Conservation (phyloP, 805 yeast species). For the Candida dendrica region DNA sequence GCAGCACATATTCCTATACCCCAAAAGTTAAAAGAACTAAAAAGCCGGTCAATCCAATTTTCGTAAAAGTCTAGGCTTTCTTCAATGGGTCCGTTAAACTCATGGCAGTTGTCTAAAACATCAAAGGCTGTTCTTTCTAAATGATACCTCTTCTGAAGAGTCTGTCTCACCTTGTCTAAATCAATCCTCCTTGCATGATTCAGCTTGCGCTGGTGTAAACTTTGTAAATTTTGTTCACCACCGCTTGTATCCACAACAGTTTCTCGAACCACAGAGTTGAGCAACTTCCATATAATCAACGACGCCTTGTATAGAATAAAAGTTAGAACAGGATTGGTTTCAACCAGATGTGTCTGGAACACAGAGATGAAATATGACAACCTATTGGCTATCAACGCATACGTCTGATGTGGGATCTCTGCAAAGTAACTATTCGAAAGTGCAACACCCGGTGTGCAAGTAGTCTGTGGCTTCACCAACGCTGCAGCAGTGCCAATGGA, state of each 20-base stretch:
- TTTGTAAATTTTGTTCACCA: no score
- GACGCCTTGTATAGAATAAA: constrained; percentile 1
- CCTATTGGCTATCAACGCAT: background rate
- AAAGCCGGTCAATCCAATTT: background rate
- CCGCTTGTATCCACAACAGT: background rate
- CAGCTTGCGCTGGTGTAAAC: no score
- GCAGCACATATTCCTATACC: constrained; percentile 1
- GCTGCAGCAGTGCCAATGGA: background rate
- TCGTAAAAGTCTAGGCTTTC: background rate
- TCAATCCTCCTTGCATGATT: no score
- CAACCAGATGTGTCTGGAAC: background rate
- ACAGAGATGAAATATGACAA: background rate
- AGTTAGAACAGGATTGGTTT: background rate
- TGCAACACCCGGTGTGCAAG: background rate
- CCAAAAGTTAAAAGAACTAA: background rate
- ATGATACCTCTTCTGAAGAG: background rate
- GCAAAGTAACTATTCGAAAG: background rate
- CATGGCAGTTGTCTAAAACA: background rate
- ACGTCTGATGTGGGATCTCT: background rate
- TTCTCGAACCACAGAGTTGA: background rate
- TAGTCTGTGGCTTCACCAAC: background rate
- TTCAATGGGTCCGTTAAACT: background rate
- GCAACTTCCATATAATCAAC: background rate
- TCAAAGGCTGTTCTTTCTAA: background rate
- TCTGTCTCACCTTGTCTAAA: background rate